Evolutionary conservation across 495 filamentous ascomycete genomes (phyloP), one percentile per base, ranked within the genome.

Genomic region (Astrothelium macrocarpum): DNA sequence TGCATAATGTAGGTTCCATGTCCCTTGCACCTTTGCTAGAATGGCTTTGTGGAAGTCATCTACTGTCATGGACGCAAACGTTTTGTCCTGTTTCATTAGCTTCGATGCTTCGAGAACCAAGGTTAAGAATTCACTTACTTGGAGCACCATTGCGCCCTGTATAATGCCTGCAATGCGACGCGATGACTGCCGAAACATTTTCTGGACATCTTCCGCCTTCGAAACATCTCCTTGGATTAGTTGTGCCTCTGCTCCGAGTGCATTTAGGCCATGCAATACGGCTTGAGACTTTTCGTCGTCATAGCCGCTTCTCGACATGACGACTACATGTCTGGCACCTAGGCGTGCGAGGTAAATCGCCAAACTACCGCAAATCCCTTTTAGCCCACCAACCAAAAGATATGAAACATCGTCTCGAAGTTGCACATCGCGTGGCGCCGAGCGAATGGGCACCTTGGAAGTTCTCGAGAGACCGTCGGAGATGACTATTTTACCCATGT

Each of bases 401-500:
- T 82, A 82, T 2, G 78, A 69, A 1, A 68, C 74, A 32, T 72
- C 16, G 53, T 45, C 4, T 32, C 20, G 11, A 20, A 49, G 45
- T 49, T 49, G 10, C 20, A 49, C 11, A 9, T 18, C 5, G 20
- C 11, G 49, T 36, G 31, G 12, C 2, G 31, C 26, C 12, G n/a
- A 5, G 5, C 65, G 66, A 49, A 49, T 18, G 11, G 20, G 20
- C 20, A 49, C 45, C 20, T 49, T 14, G 20, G 11, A 49, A 23
- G 45, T 49, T 5, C 45, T 9, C 5, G 74, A 62, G 5, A 62
- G 61, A 26, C 67, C 63, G 0, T 75, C 73, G n/a, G 77, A 71
- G 12, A 88, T 70, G 16, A 87, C 79, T 10, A 84, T 67, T 69
- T 88, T 88, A 1, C 86, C 85, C 14, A 78, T 70, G 3, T 79